Evolutionary conservation across 805 yeast species (phyloP).

Genomic region (Starmerella vaccinii): DNA sequence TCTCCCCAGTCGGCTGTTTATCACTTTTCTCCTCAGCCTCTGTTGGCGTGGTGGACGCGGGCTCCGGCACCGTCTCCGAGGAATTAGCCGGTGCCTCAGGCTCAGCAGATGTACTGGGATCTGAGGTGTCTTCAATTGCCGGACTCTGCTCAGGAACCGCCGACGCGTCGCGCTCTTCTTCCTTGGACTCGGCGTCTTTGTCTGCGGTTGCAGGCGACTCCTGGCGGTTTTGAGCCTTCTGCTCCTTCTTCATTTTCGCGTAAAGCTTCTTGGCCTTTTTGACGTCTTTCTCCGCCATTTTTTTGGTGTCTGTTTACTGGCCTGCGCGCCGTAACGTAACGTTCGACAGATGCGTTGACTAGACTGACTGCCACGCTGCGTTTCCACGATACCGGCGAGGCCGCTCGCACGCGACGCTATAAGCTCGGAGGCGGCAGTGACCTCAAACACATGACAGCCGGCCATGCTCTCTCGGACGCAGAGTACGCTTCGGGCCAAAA

Average conservation of each 20-base stretch:
- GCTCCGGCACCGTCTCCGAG: too few species aligned
- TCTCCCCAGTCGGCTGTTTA: too few species aligned
- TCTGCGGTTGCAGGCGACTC: slow-evolving; percentile 24
- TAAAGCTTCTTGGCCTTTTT: slow-evolving; percentile 66
- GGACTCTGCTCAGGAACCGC: too few species aligned
- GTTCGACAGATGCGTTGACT: too few species aligned
- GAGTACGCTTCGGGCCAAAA: too few species aligned
- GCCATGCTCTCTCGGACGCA: too few species aligned
- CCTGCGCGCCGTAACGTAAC: not conserved
- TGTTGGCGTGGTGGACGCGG: too few species aligned
- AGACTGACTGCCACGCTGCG: not conserved
- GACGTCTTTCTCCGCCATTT: slow-evolving; percentile 28
- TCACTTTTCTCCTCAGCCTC: not conserved
- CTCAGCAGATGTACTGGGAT: not conserved
- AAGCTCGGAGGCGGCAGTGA: not conserved
- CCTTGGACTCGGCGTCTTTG: not conserved
- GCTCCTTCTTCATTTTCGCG: slow-evolving; percentile 57
- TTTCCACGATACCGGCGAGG: not conserved
- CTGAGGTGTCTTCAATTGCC: too few species aligned
- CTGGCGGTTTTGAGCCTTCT: slow-evolving; percentile 39
- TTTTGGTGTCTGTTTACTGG: not conserved
- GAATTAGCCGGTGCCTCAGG: not conserved
- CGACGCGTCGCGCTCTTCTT: not conserved
- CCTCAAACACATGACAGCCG: not conserved
- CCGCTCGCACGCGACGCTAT: not conserved